Evolutionary conservation across 2,329 filamentous ascomycete species (phyloP).

Genomic region (Hypoxylon sp.): DNA sequence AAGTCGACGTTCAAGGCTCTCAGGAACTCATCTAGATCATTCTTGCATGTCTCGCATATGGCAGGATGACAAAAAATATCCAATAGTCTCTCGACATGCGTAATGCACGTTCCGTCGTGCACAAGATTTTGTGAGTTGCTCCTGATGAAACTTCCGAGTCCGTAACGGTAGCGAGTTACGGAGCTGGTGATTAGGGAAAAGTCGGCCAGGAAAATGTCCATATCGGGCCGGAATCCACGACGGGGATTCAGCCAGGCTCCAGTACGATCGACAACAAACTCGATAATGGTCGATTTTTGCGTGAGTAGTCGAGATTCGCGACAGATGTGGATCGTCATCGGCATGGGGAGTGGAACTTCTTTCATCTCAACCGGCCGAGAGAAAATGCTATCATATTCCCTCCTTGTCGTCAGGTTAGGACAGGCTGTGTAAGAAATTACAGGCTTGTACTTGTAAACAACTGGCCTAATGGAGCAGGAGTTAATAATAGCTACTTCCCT

Average conservation of each 20-base stretch:
- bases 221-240: neutral
- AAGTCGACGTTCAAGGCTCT: neutral
- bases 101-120: neutral
- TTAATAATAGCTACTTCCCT: neutral
- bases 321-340: neutral
- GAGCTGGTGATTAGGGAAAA: too few species aligned
- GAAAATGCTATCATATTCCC: too few species aligned
- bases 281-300: neutral
- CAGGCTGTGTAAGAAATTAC: neutral
- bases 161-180: neutral
- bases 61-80: neutral
- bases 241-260: neutral
- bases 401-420: too few species aligned
- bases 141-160: neutral
- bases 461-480: neutral
- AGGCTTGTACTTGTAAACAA: neutral
- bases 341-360: neutral
- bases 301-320: neutral
- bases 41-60: neutral
- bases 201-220: neutral
- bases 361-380: too few species aligned
- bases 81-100: neutral
- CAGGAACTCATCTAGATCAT: neutral
- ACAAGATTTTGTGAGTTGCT: neutral
- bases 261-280: neutral